phyloP scores from a whole-genome alignment of 495 filamentous ascomycete genomes.

The Hypomontagnella monticulosa region DNA sequence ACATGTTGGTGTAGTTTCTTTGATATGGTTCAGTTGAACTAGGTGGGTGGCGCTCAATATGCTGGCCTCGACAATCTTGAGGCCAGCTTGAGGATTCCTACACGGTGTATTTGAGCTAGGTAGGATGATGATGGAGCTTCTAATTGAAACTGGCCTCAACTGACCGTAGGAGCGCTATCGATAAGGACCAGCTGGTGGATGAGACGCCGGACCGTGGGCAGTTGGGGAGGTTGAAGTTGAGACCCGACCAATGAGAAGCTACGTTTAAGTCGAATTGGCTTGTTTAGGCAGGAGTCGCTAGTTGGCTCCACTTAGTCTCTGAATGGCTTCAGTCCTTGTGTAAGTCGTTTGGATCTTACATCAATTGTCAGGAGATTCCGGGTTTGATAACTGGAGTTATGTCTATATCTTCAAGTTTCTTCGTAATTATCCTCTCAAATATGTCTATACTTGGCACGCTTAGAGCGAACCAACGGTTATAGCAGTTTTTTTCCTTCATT shows the following conservation, averaged over 20 bases:
- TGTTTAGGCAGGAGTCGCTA: conserved; percentile 29
- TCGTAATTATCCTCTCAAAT: too few species aligned
- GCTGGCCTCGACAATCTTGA: conserved; percentile 41
- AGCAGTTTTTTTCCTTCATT: too few species aligned
- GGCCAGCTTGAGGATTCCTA: conserved; percentile 37
- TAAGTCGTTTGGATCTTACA: too few species aligned
- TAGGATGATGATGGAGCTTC: conserved; percentile 3
- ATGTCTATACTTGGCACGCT: too few species aligned
- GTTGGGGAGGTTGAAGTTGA: not conserved
- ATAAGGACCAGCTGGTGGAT: conserved; percentile 16
- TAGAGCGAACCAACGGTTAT: too few species aligned
- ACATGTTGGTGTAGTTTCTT: conserved; percentile 60
- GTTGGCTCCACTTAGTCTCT: not conserved
- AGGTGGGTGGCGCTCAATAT: conserved; percentile 1
- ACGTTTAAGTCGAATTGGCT: conserved; percentile 9
- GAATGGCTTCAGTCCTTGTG: too few species aligned
- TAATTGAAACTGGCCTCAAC: conserved; percentile 37
- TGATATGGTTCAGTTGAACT: not conserved
- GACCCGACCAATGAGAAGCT: conserved; percentile 21
- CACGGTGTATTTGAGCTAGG: conserved; percentile 8
- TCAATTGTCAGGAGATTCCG: too few species aligned
- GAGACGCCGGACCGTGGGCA: not conserved
- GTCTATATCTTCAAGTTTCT: too few species aligned
- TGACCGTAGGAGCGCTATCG: conserved; percentile 22
- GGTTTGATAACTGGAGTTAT: too few species aligned